These are phyloP conservation scores for Centella asiatica DNA, from an alignment of 129 eudicot species.

Conservation along the genomic window DNA sequence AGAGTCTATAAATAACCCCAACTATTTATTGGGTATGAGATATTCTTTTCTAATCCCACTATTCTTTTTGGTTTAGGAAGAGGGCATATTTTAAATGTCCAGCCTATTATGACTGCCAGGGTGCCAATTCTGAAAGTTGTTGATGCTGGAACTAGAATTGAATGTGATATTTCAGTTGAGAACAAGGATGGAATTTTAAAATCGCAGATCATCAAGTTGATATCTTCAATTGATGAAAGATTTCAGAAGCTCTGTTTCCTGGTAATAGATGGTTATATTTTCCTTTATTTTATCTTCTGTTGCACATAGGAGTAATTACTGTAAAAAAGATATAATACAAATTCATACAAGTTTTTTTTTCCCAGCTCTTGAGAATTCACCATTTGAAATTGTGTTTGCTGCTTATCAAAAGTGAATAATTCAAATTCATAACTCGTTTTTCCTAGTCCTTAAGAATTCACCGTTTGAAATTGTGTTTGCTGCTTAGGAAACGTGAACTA, in stretches of 20 bases:
- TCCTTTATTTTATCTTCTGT: neutral
- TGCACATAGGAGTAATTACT: neutral
- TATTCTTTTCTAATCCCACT: neutral
- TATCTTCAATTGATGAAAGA: constrained; percentile 78
- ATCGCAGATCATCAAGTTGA: constrained; percentile 55
- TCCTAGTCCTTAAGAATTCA: no score
- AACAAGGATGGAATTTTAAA: constrained; percentile 84
- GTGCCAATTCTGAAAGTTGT: constrained; percentile 90
- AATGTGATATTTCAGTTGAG: constrained; percentile 91
- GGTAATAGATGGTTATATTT: constrained; percentile 33
- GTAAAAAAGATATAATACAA: no score
- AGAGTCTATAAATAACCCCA: no score
- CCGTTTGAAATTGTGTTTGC: no score
- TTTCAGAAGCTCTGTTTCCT: constrained; percentile 79
- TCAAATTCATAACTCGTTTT: no score
- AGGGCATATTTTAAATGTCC: constrained; percentile 66
- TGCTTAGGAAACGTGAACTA: no score
- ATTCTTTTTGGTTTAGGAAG: constrained; percentile 32
- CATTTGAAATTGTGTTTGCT: no score
- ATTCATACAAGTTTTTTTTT: no score
- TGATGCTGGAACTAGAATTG: constrained; percentile 79
- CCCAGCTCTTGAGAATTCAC: no score
- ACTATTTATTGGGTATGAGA: neutral
- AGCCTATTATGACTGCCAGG: constrained; percentile 60
- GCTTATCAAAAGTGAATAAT: no score